Conservation (phyloP, 2,329 filamentous ascomycete genomes). For the Fusarium heterosporum region DNA sequence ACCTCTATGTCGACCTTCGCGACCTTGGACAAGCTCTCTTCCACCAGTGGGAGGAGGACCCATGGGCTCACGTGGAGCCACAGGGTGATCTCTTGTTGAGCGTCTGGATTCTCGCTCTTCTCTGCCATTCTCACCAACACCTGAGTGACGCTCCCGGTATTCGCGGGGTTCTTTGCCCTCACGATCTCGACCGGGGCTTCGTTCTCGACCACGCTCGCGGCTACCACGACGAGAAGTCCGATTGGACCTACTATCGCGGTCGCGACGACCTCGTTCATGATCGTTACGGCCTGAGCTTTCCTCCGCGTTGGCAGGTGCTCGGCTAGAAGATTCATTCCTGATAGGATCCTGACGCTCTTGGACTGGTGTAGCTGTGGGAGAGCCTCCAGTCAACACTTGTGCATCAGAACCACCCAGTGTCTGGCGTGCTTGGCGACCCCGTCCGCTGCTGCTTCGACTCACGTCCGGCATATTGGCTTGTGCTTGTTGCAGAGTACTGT, state of each 20-base stretch:
- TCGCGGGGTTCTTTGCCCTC: slow-evolving; percentile 60
- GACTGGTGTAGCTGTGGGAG: slow-evolving; percentile 61
- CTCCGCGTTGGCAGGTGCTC: slow-evolving; percentile 50
- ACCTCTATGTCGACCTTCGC: slow-evolving; percentile 51
- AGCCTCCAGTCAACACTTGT: slow-evolving; percentile 67
- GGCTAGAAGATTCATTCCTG: slow-evolving; percentile 53
- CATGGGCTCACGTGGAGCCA: slow-evolving; percentile 47
- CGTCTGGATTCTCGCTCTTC: slow-evolving; percentile 54
- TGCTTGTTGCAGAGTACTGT: slow-evolving; percentile 67
- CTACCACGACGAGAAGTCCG: slow-evolving; percentile 62
- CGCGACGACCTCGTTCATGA: slow-evolving; percentile 59
- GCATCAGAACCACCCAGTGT: slow-evolving; percentile 66
- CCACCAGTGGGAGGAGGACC: slow-evolving; percentile 47
- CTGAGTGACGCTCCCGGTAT: slow-evolving; percentile 58
- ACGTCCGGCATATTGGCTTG: slow-evolving; percentile 57
- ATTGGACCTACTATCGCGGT: slow-evolving; percentile 56
- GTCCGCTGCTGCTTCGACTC: slow-evolving; percentile 52
- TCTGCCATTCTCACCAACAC: slow-evolving; percentile 48
- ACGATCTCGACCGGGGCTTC: slow-evolving; percentile 60
- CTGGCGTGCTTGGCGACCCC: slow-evolving; percentile 54
- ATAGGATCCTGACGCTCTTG: slow-evolving; percentile 62
- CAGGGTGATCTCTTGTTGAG: slow-evolving; percentile 44
- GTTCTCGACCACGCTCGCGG: slow-evolving; percentile 63
- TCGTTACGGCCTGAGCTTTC: slow-evolving; percentile 49
- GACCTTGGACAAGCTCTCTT: slow-evolving; percentile 49